Percentiles rank a stretch among this genome's conserved stretches.
These are phyloP conservation scores for Hansenula sp. DNA, from an alignment of 1,139 yeast genomes.

Conservation along the genomic window DNA sequence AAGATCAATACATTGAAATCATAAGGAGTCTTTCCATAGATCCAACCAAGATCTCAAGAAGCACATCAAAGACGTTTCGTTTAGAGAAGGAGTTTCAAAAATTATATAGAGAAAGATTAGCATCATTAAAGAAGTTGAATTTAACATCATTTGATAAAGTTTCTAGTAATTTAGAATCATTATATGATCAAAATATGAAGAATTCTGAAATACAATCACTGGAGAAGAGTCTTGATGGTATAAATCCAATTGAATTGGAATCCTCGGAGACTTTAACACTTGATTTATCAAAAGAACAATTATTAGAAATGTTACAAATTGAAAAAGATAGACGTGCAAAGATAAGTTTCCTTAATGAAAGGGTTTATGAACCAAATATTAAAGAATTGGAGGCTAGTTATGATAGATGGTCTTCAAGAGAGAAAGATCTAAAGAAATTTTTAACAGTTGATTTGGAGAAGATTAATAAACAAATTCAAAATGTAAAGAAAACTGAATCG, in stretches of 20 bases:
- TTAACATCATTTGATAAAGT: constrained; percentile 9
- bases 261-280: constrained; percentile 3
- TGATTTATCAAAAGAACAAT: constrained; percentile 13
- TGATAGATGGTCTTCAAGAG: constrained; percentile 39
- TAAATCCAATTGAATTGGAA: constrained; percentile 11
- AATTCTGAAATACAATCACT: constrained; percentile 7
- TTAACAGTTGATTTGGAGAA: constrained; percentile 30
- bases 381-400: constrained; percentile 21
- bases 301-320: constrained; percentile 12
- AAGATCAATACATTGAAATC: neutral
- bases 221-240: constrained; percentile 10
- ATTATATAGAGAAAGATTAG: constrained; percentile 5
- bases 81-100: constrained; percentile 14
- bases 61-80: constrained; percentile 5
- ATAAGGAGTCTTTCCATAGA: neutral
- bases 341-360: constrained; percentile 15
- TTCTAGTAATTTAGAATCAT: constrained; percentile 12
- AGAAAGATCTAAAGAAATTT: constrained; percentile 35
- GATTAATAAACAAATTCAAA: constrained; percentile 31
- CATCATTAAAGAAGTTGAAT: constrained; percentile 7
- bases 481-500: constrained; percentile 22
- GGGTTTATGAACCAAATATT: constrained; percentile 16
- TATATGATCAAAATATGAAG: constrained; percentile 14
- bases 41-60: neutral
- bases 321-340: constrained; percentile 18